Base-by-base conservation (phyloP, 1,284 basidiomycete species). In the Apiotrichum domesticum region DNA sequence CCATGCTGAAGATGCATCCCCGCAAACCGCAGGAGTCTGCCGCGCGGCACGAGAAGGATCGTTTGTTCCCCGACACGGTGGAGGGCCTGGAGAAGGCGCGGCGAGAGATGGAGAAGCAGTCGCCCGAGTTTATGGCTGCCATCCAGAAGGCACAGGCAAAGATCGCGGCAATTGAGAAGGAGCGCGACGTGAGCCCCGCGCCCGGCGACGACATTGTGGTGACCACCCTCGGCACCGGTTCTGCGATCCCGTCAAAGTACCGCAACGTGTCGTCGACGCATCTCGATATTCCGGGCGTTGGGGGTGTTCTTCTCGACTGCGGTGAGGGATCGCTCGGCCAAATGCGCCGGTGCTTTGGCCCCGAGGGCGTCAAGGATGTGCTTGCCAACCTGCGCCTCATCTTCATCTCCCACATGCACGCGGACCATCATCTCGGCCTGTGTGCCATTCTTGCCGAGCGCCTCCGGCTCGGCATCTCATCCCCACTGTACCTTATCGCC, bases 321-420 rank as follows among this genome's bases (percentile, higher is more conserved):
- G 94, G 94, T 0, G 94, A 98, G 74, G 90, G 90, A 0, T 94
- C 94, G 0, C 87, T 87, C 79, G 93, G 92, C 2, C 92, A 98
- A 69, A 80, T 98, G 7, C 80, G 81, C 4, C 83, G 95, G 9
- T 82, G 85, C 49, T 95, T 86, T 65, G 92, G 92, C 0, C 73
- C 79, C n/a, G 78, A 83, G 13, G 72, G 69, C 4, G 57, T 72
- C n/a, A 67, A 70, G 14, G 54, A 69, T 33, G 79, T 86, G 10
- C 77, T 95, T 55, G 79, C 84, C n/a, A 79, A 87, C 50, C 73
- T 95, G 35, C 85, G 83, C 62, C 83, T 90, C 68, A 81, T 98
- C 35, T 97, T 87, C 73, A 80, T 96, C 63, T 92, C 88, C 63
- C 95, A 98, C 71, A 83, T 88, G 67, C 94, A 97, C 69, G 94